Evolutionary conservation across 2,329 filamentous ascomycete genomes (phyloP).

Genomic region (Pyrenophora graminea): DNA sequence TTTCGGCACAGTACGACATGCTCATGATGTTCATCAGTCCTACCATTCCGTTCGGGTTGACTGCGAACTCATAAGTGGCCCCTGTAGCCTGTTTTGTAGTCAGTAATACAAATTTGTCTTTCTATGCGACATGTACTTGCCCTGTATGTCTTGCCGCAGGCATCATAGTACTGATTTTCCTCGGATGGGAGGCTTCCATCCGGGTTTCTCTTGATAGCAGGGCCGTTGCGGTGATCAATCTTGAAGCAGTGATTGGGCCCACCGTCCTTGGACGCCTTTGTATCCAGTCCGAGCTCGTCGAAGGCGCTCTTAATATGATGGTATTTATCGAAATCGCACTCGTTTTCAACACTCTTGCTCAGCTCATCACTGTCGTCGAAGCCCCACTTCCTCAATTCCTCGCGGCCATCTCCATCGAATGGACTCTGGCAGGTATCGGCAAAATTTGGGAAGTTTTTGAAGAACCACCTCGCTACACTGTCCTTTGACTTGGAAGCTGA

Average conservation of each 20-base stretch:
- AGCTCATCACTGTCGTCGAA: slow-evolving; percentile 11
- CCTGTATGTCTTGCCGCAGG: slow-evolving; percentile 12
- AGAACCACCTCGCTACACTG: slow-evolving; percentile 14
- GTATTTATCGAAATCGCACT: slow-evolving; percentile 18
- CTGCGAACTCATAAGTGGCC: slow-evolving; percentile 10
- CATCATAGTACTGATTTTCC: slow-evolving; percentile 13
- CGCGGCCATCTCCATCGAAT: slow-evolving; percentile 10
- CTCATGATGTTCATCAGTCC: slow-evolving; percentile 14
- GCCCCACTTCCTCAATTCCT: slow-evolving; percentile 13
- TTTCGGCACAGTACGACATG: slow-evolving; percentile 8
- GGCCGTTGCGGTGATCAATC: slow-evolving; percentile 13
- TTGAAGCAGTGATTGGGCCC: slow-evolving; percentile 16
- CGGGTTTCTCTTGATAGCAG: slow-evolving; percentile 11
- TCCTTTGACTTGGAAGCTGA: slow-evolving; percentile 14
- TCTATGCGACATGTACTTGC: not conserved
- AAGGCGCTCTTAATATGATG: slow-evolving; percentile 14
- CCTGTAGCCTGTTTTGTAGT: slow-evolving; percentile 5
- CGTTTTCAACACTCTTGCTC: slow-evolving; percentile 6
- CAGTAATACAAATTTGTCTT: not conserved
- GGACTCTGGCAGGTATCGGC: slow-evolving; percentile 8
- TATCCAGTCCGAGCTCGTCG: slow-evolving; percentile 13
- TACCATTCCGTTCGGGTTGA: slow-evolving; percentile 7
- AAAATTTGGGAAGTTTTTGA: slow-evolving; percentile 11
- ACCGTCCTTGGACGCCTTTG: slow-evolving; percentile 8
- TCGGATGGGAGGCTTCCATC: slow-evolving; percentile 9